Evolutionary conservation across 2,329 filamentous ascomycete species (phyloP).

Genomic region (Colletotrichum sp.): DNA sequence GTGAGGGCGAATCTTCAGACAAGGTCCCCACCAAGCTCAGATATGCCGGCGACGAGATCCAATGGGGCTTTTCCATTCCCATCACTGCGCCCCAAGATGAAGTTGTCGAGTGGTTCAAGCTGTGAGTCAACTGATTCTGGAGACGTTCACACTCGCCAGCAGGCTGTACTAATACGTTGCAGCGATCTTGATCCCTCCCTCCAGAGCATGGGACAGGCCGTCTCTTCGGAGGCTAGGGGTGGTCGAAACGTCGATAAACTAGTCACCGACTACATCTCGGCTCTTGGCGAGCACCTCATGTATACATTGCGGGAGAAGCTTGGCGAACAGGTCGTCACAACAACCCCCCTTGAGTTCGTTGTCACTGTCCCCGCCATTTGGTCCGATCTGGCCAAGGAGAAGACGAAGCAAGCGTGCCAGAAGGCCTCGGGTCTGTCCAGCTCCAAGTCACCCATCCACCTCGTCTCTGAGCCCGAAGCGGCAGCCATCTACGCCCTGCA

Average conservation of each 20-base stretch:
- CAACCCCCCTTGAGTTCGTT: constrained; percentile 56
- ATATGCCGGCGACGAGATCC: constrained; percentile 42
- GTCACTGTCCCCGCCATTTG: constrained; percentile 65
- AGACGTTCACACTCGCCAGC: neutral
- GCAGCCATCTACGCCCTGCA: constrained; percentile 55
- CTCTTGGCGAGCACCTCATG: constrained; percentile 53
- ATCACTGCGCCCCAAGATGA: constrained; percentile 41
- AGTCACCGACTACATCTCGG: constrained; percentile 54
- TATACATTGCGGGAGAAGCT: constrained; percentile 47
- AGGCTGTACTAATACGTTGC: neutral
- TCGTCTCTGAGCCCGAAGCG: constrained; percentile 59
- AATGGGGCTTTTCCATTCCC: constrained; percentile 58
- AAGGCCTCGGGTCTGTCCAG: constrained; percentile 36
- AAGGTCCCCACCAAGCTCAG: constrained; percentile 57
- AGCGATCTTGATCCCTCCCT: constrained; percentile 43
- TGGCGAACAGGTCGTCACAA: constrained; percentile 44
- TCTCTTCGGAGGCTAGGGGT: constrained; percentile 30
- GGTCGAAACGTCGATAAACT: constrained; percentile 42
- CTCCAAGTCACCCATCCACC: constrained; percentile 39
- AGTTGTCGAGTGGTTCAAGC: constrained; percentile 54
- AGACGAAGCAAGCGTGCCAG: constrained; percentile 50
- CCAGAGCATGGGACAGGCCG: constrained; percentile 33
- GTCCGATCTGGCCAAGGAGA: constrained; percentile 59
- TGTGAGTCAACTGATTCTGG: constrained; percentile 38
- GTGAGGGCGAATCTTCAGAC: constrained; percentile 41